phyloP scores from a whole-genome alignment of 768 basidiomycete species.

The Coprinopsis cinerea region DNA sequence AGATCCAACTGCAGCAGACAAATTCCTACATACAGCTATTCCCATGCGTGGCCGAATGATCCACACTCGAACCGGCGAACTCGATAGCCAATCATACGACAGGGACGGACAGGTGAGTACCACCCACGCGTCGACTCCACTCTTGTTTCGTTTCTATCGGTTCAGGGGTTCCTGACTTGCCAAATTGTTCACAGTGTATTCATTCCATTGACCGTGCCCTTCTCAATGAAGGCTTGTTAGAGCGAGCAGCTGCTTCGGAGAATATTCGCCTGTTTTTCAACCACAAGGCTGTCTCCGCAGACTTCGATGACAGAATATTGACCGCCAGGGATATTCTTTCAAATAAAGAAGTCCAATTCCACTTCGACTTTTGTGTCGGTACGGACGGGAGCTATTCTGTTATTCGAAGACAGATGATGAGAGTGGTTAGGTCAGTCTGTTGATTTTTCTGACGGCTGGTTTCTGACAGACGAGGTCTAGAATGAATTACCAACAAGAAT shows the following conservation, averaged over 20 bases:
- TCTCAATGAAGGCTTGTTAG: slow-evolving; percentile 80
- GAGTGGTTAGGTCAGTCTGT: slow-evolving; percentile 71
- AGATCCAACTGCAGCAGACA: slow-evolving; percentile 60
- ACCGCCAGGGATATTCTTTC: slow-evolving; percentile 41
- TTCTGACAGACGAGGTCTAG: slow-evolving; percentile 40
- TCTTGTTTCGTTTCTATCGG: neutral
- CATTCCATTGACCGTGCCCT: slow-evolving; percentile 88
- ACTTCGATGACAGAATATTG: slow-evolving; percentile 65
- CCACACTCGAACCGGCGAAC: slow-evolving; percentile 65
- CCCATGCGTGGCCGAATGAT: slow-evolving; percentile 97
- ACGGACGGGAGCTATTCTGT: slow-evolving; percentile 94
- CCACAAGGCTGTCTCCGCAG: slow-evolving; percentile 70
- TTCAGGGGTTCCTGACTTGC: neutral
- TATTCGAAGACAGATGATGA: slow-evolving; percentile 92
- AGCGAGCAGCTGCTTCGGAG: slow-evolving; percentile 57
- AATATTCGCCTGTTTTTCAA: slow-evolving; percentile 72
- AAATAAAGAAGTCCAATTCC: slow-evolving; percentile 36
- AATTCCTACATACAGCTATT: slow-evolving; percentile 74
- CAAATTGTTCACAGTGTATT: slow-evolving; percentile 58
- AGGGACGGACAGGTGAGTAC: slow-evolving; percentile 74
- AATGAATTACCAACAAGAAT: slow-evolving; percentile 93
- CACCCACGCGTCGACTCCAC: neutral
- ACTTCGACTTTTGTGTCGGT: slow-evolving; percentile 81
- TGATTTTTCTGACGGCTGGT: slow-evolving; percentile 19
- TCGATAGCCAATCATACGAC: slow-evolving; percentile 85